Conservation (phyloP, 768 basidiomycete species). For the Mycena sanguinolenta region DNA sequence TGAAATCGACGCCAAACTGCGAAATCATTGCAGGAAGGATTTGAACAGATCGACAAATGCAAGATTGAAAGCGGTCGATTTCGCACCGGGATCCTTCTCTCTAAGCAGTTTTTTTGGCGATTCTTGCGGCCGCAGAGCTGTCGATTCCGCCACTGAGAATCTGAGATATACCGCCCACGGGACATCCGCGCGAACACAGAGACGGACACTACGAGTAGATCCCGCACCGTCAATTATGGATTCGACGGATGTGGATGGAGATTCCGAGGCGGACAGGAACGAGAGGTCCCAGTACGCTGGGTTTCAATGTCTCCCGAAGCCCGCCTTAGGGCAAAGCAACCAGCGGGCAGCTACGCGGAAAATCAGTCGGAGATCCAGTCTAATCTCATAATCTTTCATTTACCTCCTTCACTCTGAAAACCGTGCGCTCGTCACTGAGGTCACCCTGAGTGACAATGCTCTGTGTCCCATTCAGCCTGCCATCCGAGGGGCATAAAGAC, state of each 20-base stretch:
- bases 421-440: constrained; percentile 30
- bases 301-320: constrained; percentile 20
- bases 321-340: constrained; percentile 13
- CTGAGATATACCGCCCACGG: constrained; percentile 14
- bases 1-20: neutral
- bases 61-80: neutral
- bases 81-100: neutral
- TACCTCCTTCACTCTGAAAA: constrained; percentile 33
- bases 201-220: constrained; percentile 25
- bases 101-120: neutral
- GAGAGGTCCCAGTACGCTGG: constrained; percentile 36
- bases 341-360: constrained; percentile 11
- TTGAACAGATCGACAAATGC: neutral
- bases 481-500: constrained; percentile 31
- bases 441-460: constrained; percentile 29
- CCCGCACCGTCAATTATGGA: constrained; percentile 27
- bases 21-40: neutral
- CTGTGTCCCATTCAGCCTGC: constrained; percentile 35
- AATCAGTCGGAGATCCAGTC: neutral
- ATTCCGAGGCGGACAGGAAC: neutral
- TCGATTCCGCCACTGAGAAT: neutral
- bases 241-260: constrained; percentile 1
- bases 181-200: constrained; percentile 34
- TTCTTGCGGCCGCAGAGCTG: neutral
- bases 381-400: neutral